Evolutionary conservation across 1,139 yeast species (phyloP).

Genomic region (Lodderomyces orthopsilosis): DNA sequence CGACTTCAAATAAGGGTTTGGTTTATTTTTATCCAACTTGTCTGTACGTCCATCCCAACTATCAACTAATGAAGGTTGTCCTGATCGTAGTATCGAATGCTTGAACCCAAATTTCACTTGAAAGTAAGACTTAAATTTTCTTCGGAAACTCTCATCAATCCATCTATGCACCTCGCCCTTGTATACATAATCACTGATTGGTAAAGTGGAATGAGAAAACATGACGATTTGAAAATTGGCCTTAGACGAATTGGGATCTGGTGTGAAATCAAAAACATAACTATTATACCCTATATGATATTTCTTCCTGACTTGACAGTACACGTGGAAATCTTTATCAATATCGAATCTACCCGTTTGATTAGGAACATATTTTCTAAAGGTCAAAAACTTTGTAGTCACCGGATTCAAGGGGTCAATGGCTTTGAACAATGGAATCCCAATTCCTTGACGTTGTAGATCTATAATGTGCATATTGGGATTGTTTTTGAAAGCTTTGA

Average conservation of each 20-base stretch:
- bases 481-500: constrained; percentile 10
- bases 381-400: constrained; percentile 9
- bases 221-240: constrained; percentile 10
- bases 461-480: constrained; percentile 6
- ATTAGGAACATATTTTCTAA: constrained; percentile 12
- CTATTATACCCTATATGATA: constrained; percentile 11
- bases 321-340: constrained; percentile 11
- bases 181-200: constrained; percentile 14
- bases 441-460: constrained; percentile 12
- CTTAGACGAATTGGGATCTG: constrained; percentile 10
- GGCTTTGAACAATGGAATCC: constrained; percentile 14
- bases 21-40: constrained; percentile 9
- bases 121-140: constrained; percentile 7
- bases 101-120: constrained; percentile 13
- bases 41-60: constrained; percentile 15
- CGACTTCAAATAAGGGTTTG: constrained; percentile 11
- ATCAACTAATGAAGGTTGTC: constrained; percentile 13
- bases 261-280: constrained; percentile 12
- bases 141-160: constrained; percentile 12
- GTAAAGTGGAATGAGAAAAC: constrained; percentile 13
- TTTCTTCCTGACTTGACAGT: constrained; percentile 10
- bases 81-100: constrained; percentile 8
- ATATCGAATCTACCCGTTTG: constrained; percentile 12
- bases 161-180: constrained; percentile 13
- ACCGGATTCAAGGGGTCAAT: constrained; percentile 7